Evolutionary conservation across 2,329 filamentous ascomycete genomes (phyloP), one percentile per base, ranked within the genome.

Genomic region (Pseudonectria foliicola): DNA sequence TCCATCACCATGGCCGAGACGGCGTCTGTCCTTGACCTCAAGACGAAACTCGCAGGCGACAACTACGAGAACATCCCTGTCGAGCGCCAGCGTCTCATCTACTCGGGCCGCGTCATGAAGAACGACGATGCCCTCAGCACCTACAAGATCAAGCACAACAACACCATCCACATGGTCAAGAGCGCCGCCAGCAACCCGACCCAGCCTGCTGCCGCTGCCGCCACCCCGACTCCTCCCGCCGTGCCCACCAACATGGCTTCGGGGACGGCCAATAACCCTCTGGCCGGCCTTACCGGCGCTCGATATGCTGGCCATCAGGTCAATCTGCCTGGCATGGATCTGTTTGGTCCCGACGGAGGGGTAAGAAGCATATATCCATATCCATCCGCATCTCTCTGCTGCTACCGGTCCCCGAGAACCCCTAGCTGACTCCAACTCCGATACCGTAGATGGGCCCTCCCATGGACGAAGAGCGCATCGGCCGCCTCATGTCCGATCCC

Each of bases 121-220:
- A 92, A 98, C 60, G 79, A 83, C 39, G 90, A 98, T 52, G 81
- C 84, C 0, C 68, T 98, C 28, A 78, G 73, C 45, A 77, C 78
- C 37, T 93, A 93, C 69, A 96, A 95, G 71, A 89, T 98, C 63
- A 95, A 95, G 71, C 74, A 86, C 46, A 88, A 89, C 45, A 92
- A 96, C 63, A 96, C 90, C 13, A 80, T 98, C 50, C 92, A 98
- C 61, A 76, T 98, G 53, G 92, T 98, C 53, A 95, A 94, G 71
- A 93, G 88, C 57, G 90, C 92, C 29, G 85, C 85, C 41, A 95
- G 89, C 73, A 95, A 93, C 54, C 69, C 72, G 28, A 50, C 70
- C 29, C 63, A 66, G 32, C 57, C 62, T 13, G 48, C 64, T 1
- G 53, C 67, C 6, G 54, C 66, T 4, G 53, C 67, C 29, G 57